These are phyloP conservation scores for Wallacemonas sp. DNA, from an alignment of 208 protist genomes.

Conservation along the genomic window DNA sequence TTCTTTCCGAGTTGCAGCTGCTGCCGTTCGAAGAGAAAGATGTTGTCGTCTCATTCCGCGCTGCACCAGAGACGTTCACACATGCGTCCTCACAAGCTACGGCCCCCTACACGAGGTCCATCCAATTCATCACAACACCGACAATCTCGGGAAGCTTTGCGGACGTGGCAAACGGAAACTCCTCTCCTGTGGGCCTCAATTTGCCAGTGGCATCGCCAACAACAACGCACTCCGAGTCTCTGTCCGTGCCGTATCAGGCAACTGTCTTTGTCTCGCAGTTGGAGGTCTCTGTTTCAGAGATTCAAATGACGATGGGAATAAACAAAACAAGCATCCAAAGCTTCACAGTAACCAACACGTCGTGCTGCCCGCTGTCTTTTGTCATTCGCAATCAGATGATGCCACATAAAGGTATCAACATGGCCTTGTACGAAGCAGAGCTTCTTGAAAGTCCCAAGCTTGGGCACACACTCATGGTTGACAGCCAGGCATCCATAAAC, in stretches of 20 bases:
- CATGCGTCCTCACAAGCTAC: slow-evolving; percentile 42
- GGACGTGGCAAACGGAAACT: not conserved
- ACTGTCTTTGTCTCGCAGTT: slow-evolving; percentile 74
- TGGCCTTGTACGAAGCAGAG: slow-evolving; percentile 74
- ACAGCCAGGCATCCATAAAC: slow-evolving; percentile 70
- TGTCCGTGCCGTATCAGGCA: slow-evolving; percentile 56
- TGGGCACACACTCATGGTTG: slow-evolving; percentile 53
- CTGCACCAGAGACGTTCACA: slow-evolving; percentile 47
- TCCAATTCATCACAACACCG: slow-evolving; percentile 12
- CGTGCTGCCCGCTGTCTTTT: slow-evolving; percentile 62
- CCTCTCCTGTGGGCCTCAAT: too few species aligned
- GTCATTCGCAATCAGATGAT: slow-evolving; percentile 73
- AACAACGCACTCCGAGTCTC: slow-evolving; percentile 29
- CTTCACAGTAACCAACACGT: slow-evolving; percentile 74
- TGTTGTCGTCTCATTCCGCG: slow-evolving; percentile 59
- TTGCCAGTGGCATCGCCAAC: too few species aligned
- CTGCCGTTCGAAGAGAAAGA: slow-evolving; percentile 43
- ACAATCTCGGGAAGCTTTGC: not conserved
- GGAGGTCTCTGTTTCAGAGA: slow-evolving; percentile 56
- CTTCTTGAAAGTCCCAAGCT: slow-evolving; percentile 79
- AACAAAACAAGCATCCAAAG: slow-evolving; percentile 75
- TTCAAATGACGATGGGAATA: slow-evolving; percentile 68
- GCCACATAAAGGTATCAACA: slow-evolving; percentile 51
- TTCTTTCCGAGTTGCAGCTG: slow-evolving; percentile 44
- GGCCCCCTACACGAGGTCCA: slow-evolving; percentile 13